Percentiles rank a stretch among this genome's conserved stretches.
These are phyloP conservation scores for Alternaria sp. DNA, from an alignment of 2,329 filamentous ascomycete species.

Conservation along the genomic window DNA sequence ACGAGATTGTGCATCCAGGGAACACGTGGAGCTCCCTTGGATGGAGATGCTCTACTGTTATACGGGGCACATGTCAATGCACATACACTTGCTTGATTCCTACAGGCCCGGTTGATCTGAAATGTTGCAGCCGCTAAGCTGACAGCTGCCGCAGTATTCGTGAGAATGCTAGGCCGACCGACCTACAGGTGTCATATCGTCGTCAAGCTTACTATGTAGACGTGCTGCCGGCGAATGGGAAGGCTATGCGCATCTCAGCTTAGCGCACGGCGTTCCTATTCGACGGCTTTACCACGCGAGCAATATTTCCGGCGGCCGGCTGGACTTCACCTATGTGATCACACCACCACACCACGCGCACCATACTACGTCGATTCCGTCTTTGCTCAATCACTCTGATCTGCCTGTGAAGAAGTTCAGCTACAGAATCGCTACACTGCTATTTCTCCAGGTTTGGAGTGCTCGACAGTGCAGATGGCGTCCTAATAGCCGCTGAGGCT, in stretches of 20 bases:
- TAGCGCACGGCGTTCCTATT: not conserved
- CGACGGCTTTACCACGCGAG: not conserved
- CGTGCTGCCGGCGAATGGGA: not conserved
- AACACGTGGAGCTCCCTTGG: not conserved
- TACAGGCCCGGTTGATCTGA: not conserved
- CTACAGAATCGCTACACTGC: not conserved
- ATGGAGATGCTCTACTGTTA: not conserved
- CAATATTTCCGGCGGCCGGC: not conserved
- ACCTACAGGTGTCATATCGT: not conserved
- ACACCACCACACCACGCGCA: not conserved
- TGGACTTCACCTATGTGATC: not conserved
- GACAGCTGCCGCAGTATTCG: not conserved
- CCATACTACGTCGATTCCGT: not conserved
- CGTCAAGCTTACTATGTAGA: not conserved
- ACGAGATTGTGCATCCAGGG: not conserved
- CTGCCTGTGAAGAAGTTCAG: not conserved
- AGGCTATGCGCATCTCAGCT: not conserved
- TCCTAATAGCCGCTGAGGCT: constrained; percentile 21
- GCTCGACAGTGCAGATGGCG: constrained; percentile 3
- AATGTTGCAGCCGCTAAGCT: not conserved
- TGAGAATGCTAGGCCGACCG: not conserved
- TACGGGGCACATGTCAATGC: not conserved
- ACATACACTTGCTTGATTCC: not conserved
- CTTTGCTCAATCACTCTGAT: not conserved
- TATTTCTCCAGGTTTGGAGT: not conserved